These are phyloP conservation scores for Tremellales sp. DNA, from an alignment of 1,284 basidiomycete species.

Conservation along the genomic window DNA sequence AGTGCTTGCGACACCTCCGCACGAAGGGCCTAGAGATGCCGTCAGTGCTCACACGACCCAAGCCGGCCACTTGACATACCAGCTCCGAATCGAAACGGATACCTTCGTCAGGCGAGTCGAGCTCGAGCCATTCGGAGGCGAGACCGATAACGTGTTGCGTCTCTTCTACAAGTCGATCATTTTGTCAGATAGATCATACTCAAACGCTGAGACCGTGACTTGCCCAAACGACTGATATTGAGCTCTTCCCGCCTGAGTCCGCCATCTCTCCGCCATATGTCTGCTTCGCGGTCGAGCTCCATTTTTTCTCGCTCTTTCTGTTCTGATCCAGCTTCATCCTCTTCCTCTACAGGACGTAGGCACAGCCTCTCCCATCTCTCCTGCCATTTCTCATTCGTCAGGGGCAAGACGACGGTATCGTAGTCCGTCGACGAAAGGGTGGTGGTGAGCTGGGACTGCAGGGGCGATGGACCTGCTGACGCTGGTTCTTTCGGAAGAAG, in stretches of 20 bases:
- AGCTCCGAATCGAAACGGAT: slow-evolving; percentile 94
- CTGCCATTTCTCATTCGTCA: slow-evolving; percentile 83
- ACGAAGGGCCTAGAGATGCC: slow-evolving; percentile 67
- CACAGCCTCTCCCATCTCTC: slow-evolving; percentile 87
- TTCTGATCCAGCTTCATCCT: slow-evolving; percentile 44
- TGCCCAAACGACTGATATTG: slow-evolving; percentile 75
- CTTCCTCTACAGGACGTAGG: slow-evolving; percentile 54
- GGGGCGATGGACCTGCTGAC: slow-evolving; percentile 36
- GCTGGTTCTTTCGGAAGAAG: slow-evolving; percentile 31
- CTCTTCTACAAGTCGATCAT: no score
- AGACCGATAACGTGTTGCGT: slow-evolving; percentile 71
- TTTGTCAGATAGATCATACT: no score
- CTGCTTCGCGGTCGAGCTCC: slow-evolving; percentile 67
- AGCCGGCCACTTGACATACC: slow-evolving; percentile 53
- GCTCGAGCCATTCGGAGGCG: slow-evolving; percentile 88
- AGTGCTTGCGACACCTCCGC: slow-evolving; percentile 92
- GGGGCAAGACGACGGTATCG: slow-evolving; percentile 66
- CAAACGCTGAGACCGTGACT: no score
- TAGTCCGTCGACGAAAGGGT: slow-evolving; percentile 50
- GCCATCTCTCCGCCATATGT: slow-evolving; percentile 80
- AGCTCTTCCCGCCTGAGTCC: slow-evolving; percentile 79
- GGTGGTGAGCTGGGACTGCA: slow-evolving; percentile 32
- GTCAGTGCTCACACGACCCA: background rate
- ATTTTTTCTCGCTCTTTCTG: slow-evolving; percentile 49
- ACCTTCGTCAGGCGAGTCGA: slow-evolving; percentile 90